Evolutionary conservation across 306 rosid species (phyloP).

Genomic region (Albizia julibrissin): DNA sequence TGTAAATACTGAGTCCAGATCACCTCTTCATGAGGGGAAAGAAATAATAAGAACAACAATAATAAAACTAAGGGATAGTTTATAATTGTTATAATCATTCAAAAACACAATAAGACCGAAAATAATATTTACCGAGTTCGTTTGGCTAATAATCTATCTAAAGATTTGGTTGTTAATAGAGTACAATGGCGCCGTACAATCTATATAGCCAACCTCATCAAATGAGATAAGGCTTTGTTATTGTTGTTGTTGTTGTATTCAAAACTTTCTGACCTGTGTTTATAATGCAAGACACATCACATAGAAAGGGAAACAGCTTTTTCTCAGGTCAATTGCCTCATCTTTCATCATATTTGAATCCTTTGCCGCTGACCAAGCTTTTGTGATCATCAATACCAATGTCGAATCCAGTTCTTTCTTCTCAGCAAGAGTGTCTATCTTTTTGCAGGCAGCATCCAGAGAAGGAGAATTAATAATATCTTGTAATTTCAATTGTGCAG

Average conservation of each 20-base stretch:
- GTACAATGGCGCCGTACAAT: too few relatives aligned
- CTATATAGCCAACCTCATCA: too few relatives aligned
- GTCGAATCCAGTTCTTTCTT: constrained; percentile 86
- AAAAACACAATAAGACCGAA: too few relatives aligned
- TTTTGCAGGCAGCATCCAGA: constrained; percentile 86
- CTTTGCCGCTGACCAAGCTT: constrained; percentile 97
- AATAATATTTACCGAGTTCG: too few relatives aligned
- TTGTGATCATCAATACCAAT: constrained; percentile 90
- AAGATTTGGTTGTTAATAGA: too few relatives aligned
- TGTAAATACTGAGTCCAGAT: not conserved
- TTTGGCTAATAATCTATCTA: too few relatives aligned
- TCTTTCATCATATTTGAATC: constrained; percentile 81
- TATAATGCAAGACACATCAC: not conserved
- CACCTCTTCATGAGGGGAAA: not conserved
- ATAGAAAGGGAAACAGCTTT: constrained; percentile 17
- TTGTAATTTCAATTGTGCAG: constrained; percentile 89
- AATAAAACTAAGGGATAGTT: not conserved
- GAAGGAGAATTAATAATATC: constrained; percentile 88
- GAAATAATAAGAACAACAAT: not conserved
- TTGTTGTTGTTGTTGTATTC: too few relatives aligned
- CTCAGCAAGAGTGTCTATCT: constrained; percentile 90
- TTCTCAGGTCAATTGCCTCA: constrained; percentile 59
- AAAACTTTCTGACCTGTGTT: constrained; percentile 10
- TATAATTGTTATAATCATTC: constrained; percentile 3
- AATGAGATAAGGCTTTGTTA: too few relatives aligned